Evolutionary conservation across 495 filamentous ascomycete species (phyloP).

Genomic region (Aspergillus homomorphus): DNA sequence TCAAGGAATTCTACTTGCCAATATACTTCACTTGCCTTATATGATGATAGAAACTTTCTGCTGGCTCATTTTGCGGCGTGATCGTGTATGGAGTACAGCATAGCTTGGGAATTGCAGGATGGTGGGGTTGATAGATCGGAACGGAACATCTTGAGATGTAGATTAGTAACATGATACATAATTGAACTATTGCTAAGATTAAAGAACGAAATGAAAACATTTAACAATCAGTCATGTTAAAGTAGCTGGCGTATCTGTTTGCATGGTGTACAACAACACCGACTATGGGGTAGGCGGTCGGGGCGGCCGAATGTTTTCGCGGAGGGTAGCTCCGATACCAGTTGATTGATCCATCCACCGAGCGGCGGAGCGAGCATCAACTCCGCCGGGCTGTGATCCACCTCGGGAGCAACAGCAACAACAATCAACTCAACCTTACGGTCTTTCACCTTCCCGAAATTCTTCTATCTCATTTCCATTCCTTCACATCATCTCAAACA

Average conservation of each 20-base stretch:
- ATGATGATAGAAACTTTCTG: background rate
- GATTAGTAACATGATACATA: background rate
- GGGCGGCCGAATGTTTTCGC: conserved; percentile 23
- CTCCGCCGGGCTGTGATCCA: background rate
- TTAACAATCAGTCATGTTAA: no score
- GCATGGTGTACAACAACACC: background rate
- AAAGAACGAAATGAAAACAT: background rate
- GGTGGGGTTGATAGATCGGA: background rate
- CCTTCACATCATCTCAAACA: background rate
- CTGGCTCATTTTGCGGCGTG: background rate
- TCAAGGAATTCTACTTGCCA: background rate
- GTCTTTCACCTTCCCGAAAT: background rate
- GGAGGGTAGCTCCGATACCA: conserved; percentile 2
- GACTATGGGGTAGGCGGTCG: background rate
- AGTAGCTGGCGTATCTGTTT: background rate
- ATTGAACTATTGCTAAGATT: background rate
- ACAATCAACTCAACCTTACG: background rate
- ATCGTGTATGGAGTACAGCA: background rate
- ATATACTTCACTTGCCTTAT: background rate
- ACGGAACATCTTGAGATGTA: background rate
- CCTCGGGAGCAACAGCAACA: background rate
- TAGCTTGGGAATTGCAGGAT: background rate
- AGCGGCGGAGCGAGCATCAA: background rate
- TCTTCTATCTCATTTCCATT: background rate
- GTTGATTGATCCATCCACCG: background rate